Evolutionary conservation across 495 filamentous ascomycete species (phyloP).

Genomic region (Acidiella bohemica): DNA sequence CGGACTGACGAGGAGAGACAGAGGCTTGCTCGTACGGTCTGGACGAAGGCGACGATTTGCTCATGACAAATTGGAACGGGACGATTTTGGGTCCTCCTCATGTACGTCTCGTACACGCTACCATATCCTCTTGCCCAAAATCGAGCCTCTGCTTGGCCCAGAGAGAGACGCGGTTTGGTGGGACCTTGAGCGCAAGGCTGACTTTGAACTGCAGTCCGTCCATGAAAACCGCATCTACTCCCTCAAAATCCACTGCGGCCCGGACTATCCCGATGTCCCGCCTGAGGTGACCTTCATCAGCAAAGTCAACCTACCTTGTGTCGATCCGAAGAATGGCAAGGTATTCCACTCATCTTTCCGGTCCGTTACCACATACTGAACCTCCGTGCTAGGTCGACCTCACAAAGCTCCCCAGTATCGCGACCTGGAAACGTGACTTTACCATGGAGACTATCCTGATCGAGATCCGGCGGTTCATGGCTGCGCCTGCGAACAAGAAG

Average conservation of each 20-base stretch:
- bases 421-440: conserved; percentile 74
- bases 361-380: too few species aligned
- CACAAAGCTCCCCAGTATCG: conserved; percentile 64
- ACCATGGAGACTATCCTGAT: conserved; percentile 91
- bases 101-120: conserved; percentile 38
- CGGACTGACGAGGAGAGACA: too few species aligned
- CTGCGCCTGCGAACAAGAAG: conserved; percentile 85
- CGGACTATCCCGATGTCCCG: conserved; percentile 75
- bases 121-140: too few species aligned
- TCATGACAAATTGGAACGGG: conserved; percentile 98
- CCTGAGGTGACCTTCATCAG: conserved; percentile 83
- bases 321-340: conserved; percentile 63
- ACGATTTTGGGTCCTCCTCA: conserved; percentile 95
- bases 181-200: neutral
- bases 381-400: conserved; percentile 58
- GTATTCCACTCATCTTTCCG: conserved; percentile 29
- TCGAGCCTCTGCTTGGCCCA: too few species aligned
- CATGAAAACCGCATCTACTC: conserved; percentile 99
- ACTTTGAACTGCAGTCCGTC: conserved; percentile 47
- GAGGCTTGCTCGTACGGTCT: conserved; percentile 96
- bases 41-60: conserved; percentile 83
- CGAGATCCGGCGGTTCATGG: conserved; percentile 90
- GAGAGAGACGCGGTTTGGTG: neutral
- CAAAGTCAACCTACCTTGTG: conserved; percentile 88
- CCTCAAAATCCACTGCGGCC: conserved; percentile 90